Evolutionary conservation across 129 eudicot genomes (phyloP), one percentile per base, ranked within the genome.

Genomic region (Helianthus tuberosus): DNA sequence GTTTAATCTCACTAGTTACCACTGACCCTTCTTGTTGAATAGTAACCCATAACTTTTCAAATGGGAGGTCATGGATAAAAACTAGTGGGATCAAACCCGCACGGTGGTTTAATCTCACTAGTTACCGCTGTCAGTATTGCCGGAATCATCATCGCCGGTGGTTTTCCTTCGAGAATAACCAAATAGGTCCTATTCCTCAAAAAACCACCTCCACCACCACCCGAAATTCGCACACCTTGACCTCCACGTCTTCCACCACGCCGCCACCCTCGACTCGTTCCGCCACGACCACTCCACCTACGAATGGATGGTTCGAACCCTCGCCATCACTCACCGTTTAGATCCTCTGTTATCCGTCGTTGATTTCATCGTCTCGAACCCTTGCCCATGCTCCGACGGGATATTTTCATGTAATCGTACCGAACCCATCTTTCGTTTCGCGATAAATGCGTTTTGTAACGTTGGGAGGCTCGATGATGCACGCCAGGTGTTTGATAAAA

Each of bases 321-420:
- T 89, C 58, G 87, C 89, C 66, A 68, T 86, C 58, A 68, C 92
- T n/a, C 80, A 84, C 66, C 95, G 98, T 64, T 76, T 89, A 54
- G 85, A 89, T 47, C 70, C 67, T 61, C 78, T 93, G 25, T 48
- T 59, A 0, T 32, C 82, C 6, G 69, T 86, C 8, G 77, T 93
- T 64, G 86, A 80, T 47, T 82, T 84, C 76, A 86, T 93, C 64
- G 73, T 85, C 64, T 76, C 98, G 60, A 85, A 85, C 16, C 98
- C 98, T 11, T 93, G 98, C 84, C 98, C 98, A 0, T 93, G 98
- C 76, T 76, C 96, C 1, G 98, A 93, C 61, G 96, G 96, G 39
- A 93, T 93, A 10, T 93, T 93, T 62, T 82, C 90, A 35, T 93
- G 98, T 73, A 74, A 90, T 5, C 84, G 81, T 58, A 93, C 83